These are phyloP conservation scores for Sphaerulina populicola DNA, from an alignment of 2,329 filamentous ascomycete species.

Conservation along the genomic window DNA sequence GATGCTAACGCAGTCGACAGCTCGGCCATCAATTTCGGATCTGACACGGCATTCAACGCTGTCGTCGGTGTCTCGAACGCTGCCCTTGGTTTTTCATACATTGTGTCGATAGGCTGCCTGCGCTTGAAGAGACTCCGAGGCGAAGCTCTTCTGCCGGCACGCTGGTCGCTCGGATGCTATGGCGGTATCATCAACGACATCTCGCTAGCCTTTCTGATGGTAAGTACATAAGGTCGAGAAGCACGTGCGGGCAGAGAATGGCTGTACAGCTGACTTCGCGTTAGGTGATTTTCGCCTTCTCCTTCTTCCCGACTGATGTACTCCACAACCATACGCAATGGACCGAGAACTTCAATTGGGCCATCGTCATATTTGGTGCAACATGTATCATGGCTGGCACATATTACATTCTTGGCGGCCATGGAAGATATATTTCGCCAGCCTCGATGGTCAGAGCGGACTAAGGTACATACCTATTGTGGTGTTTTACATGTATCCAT, in stretches of 20 bases:
- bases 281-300: constrained; percentile 29
- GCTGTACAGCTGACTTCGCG: not conserved
- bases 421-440: constrained; percentile 27
- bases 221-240: not conserved
- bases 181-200: constrained; percentile 31
- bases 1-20: not conserved
- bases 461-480: constrained; percentile 11
- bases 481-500: too few species aligned
- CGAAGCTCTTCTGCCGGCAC: constrained; percentile 27
- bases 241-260: not conserved
- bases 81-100: constrained; percentile 30
- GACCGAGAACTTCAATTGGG: constrained; percentile 29
- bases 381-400: constrained; percentile 12
- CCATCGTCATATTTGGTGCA: constrained; percentile 18
- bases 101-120: constrained; percentile 30
- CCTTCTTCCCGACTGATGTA: constrained; percentile 29
- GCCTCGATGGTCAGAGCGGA: constrained; percentile 28
- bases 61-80: constrained; percentile 36
- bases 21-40: constrained; percentile 39
- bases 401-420: constrained; percentile 27
- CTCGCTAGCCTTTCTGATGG: constrained; percentile 26
- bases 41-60: constrained; percentile 35
- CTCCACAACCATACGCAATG: constrained; percentile 18
- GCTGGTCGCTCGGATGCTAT: constrained; percentile 31
- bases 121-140: constrained; percentile 28